Evolutionary conservation across 208 protist species (phyloP), one percentile per base, ranked within the genome.

Genomic region (Leishmania aethiopica): DNA sequence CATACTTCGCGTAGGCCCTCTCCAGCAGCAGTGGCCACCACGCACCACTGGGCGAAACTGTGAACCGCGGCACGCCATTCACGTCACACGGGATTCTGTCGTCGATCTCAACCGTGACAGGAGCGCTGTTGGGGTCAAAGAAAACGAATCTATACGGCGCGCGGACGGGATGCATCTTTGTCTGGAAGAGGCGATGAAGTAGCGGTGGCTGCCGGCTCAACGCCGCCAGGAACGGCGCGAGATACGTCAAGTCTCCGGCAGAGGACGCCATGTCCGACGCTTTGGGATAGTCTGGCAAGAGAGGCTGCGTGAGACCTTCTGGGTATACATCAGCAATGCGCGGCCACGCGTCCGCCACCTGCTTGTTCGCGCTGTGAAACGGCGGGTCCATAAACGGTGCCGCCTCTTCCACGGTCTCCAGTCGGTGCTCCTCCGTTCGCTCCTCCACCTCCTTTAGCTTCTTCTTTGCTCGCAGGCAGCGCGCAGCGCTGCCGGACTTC

Each of bases 1-100:
- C 90, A 87, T 95, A 96, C 84, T 97, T 97, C 4, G 94, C 94
- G 74, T 97, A 97, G 22, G 94, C 94, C 88, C 95, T 97, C 85
- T 97, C 93, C 35, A 97, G 75, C 45, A 97, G 82, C 35, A 96
- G 78, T 32, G 94, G 93, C 76, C 90, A 97, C 89, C 89, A 93
- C 71, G 86, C 84, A 6, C 79, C 85, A 28, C 80, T 80, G 4
- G 91, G 89, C 13, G 89, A 78, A 4, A 67, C 55, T 6, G 55
- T 86, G 79, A 93, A 96, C 69, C 87, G 82, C 37, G 93, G 90
- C 73, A 89, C 71, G 32, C 78, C 77, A 57, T 90, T 73, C 45
- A 51, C 73, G 57, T 86, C 79, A 77, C 89, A 91, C n/a, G 93
- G 93, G 13, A 96, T 80, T 51, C 93, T 85, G 72, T 96, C 93